Percentiles rank a stretch among this genome's conserved stretches.
phyloP scores from a whole-genome alignment of 768 basidiomycete genomes.

The Hirschioporus abietinus region DNA sequence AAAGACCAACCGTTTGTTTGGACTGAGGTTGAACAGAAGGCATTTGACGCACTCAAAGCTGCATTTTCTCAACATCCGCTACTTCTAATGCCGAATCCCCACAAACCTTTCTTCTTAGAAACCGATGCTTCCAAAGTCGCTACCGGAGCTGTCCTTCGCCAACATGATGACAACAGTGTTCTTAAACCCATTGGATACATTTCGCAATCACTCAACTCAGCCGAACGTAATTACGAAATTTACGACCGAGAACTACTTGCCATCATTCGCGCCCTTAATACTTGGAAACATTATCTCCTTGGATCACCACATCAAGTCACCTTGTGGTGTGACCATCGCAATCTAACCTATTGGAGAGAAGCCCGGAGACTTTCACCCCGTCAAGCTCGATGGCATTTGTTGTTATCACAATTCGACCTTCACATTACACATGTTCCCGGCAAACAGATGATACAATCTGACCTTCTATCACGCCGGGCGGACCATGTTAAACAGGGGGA shows the following conservation, averaged over 20 bases:
- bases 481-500: slow-evolving; percentile 8
- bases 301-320: slow-evolving; percentile 13
- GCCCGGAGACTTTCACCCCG: slow-evolving; percentile 21
- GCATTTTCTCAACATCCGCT: slow-evolving; percentile 22
- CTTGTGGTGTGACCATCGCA: slow-evolving; percentile 27
- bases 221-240: slow-evolving; percentile 39
- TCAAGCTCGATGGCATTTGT: slow-evolving; percentile 27
- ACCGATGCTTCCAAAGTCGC: slow-evolving; percentile 28
- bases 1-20: slow-evolving; percentile 25
- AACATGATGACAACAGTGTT: slow-evolving; percentile 19
- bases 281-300: slow-evolving; percentile 23
- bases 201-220: slow-evolving; percentile 10
- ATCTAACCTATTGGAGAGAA: slow-evolving; percentile 23
- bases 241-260: slow-evolving; percentile 44
- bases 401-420: slow-evolving; percentile 14
- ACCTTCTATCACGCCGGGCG: neutral
- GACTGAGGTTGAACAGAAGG: slow-evolving; percentile 15
- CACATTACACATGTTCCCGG: slow-evolving; percentile 6
- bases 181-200: slow-evolving; percentile 13
- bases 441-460: neutral
- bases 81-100: slow-evolving; percentile 14
- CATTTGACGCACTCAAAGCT: slow-evolving; percentile 27
- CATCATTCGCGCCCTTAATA: slow-evolving; percentile 31
- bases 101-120: slow-evolving; percentile 20
- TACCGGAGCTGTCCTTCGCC: slow-evolving; percentile 26